These are phyloP conservation scores for Pseudisothecium myosuroides DNA, from an alignment of 225 moss, liverwort and hornwort species.

Conservation along the genomic window DNA sequence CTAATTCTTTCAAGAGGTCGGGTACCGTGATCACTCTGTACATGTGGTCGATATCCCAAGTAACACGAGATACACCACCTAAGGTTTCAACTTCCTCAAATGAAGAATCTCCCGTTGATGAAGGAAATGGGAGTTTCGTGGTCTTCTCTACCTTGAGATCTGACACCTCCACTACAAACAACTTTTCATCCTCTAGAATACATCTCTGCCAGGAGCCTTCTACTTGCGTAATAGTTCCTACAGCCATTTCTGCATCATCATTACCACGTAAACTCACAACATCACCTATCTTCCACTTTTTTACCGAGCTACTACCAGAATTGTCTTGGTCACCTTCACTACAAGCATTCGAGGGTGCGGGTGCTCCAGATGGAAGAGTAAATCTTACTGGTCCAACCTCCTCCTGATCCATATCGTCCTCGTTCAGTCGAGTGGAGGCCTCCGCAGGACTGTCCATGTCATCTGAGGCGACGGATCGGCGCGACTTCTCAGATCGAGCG, in stretches of 20 bases:
- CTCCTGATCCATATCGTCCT: slow-evolving; percentile 43
- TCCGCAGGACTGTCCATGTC: slow-evolving; percentile 48
- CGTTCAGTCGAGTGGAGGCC: slow-evolving; percentile 44
- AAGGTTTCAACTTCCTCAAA: slow-evolving; percentile 76
- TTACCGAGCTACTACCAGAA: slow-evolving; percentile 18
- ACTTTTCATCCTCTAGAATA: slow-evolving; percentile 56
- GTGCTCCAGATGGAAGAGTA: background rate
- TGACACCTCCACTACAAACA: slow-evolving; percentile 71
- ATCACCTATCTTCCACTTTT: slow-evolving; percentile 52
- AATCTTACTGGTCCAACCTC: slow-evolving; percentile 16
- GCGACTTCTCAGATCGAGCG: slow-evolving; percentile 52
- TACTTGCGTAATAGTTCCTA: slow-evolving; percentile 49
- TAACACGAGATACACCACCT: slow-evolving; percentile 50
- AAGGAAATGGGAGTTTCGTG: slow-evolving; percentile 66
- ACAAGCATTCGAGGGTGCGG: slow-evolving; percentile 20
- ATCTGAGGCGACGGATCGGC: slow-evolving; percentile 63
- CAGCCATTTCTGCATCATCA: slow-evolving; percentile 66
- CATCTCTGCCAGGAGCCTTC: slow-evolving; percentile 65
- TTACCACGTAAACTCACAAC: slow-evolving; percentile 54
- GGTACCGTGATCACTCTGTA: slow-evolving; percentile 10
- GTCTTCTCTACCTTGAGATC: slow-evolving; percentile 71
- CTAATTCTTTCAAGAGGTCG: slow-evolving; percentile 5
- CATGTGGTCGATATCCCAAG: slow-evolving; percentile 62
- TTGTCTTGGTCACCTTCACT: slow-evolving; percentile 28
- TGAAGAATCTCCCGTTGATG: slow-evolving; percentile 45